These are phyloP conservation scores for Lasiodiplodia hormozganensis DNA, from an alignment of 2,329 filamentous ascomycete species.

Conservation along the genomic window DNA sequence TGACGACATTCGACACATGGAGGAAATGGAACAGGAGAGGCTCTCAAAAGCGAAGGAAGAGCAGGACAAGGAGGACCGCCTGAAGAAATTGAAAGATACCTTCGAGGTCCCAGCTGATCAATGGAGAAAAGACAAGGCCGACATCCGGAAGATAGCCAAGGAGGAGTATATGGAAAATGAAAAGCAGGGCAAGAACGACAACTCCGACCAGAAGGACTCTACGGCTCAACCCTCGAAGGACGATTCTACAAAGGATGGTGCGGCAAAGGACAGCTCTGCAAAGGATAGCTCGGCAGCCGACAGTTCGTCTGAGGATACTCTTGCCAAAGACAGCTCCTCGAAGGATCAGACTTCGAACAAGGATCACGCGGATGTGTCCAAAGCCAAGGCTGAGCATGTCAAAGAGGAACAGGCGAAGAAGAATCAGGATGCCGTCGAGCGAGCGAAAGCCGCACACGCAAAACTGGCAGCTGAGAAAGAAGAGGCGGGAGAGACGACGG, in stretches of 20 bases:
- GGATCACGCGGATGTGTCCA: not conserved
- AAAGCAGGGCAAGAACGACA: slow-evolving; percentile 38
- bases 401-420: slow-evolving; percentile 21
- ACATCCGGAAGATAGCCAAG: slow-evolving; percentile 72
- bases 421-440: slow-evolving; percentile 3
- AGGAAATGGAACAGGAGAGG: slow-evolving; percentile 93
- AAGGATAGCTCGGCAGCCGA: slow-evolving; percentile 5
- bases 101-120: slow-evolving; percentile 79
- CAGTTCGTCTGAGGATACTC: not conserved
- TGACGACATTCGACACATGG: slow-evolving; percentile 97
- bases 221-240: slow-evolving; percentile 9
- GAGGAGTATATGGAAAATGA: slow-evolving; percentile 58
- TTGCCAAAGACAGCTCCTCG: not conserved
- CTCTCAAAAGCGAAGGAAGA: slow-evolving; percentile 82
- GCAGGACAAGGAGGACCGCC: slow-evolving; percentile 72
- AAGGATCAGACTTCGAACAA: slow-evolving; percentile 14
- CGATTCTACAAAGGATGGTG: not conserved
- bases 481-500: not conserved
- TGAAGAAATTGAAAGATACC: slow-evolving; percentile 79
- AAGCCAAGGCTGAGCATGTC: slow-evolving; percentile 20
- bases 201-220: slow-evolving; percentile 12
- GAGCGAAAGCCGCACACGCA: slow-evolving; percentile 10
- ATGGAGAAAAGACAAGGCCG: slow-evolving; percentile 89
- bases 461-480: slow-evolving; percentile 12
- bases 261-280: not conserved